Conservation (phyloP, 352 stramenopile genomes). For the Globisporangium camurandrum region DNA sequence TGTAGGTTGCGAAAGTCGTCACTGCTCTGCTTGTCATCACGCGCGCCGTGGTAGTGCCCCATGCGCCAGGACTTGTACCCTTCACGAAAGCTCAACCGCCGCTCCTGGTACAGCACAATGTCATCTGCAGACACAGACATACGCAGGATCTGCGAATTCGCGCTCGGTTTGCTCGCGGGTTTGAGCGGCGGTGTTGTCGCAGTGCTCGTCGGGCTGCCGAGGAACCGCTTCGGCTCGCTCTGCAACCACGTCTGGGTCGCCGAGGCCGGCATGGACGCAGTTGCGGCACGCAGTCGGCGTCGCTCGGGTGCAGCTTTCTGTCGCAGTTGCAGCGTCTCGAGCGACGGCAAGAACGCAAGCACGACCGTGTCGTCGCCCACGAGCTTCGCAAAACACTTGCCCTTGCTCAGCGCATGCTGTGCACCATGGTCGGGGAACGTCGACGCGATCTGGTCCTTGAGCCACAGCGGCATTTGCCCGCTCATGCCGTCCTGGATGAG, state of each 20-base stretch:
- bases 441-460: conserved; percentile 38
- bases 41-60: conserved; percentile 64
- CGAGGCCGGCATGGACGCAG: neutral
- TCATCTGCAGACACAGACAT: conserved; percentile 79
- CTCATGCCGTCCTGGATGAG: conserved; percentile 37
- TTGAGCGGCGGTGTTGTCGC: neutral
- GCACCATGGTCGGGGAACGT: conserved; percentile 33
- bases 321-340: conserved; percentile 45
- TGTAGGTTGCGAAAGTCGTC: conserved; percentile 39
- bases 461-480: conserved; percentile 66
- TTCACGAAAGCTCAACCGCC: conserved; percentile 69
- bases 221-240: conserved; percentile 1
- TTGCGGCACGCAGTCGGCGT: conserved; percentile 5
- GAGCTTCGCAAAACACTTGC: conserved; percentile 84
- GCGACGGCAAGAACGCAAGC: conserved; percentile 66
- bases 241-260: conserved; percentile 2
- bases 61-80: conserved; percentile 84
- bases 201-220: neutral
- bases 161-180: conserved; percentile 12
- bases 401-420: conserved; percentile 42
- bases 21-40: conserved; percentile 59
- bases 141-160: conserved; percentile 25
- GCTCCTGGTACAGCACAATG: conserved; percentile 80
- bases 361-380: conserved; percentile 64
- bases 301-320: conserved; percentile 19